Base-by-base conservation (phyloP, 495 filamentous ascomycete species). In the Xylaria venustula region DNA sequence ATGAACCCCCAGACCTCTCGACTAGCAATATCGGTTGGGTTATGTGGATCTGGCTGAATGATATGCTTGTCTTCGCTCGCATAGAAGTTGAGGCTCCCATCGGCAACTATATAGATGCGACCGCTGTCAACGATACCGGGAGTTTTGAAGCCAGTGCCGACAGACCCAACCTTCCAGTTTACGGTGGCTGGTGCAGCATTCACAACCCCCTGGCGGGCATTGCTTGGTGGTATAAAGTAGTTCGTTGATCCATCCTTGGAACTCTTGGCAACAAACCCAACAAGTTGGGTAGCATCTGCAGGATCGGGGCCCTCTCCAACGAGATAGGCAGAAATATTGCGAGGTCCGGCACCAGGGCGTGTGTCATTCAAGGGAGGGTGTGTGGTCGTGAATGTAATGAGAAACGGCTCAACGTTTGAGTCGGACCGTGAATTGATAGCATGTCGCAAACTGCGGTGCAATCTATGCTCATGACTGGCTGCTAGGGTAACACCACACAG, bases 21-120 rank as follows among this genome's bases (percentile, higher is more conserved):
- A 60, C 81, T 79, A 59, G 87, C 87, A 0, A 83, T 72, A 59
- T 89, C 86, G 0, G 75, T 71, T 1, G 78, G 76, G 59, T 88
- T 89, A 23, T 57, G 44, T 1, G 60, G 60, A 23, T 61, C 58
- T 1, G 58, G 58, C 0, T 61, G 49, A 17, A 61, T 41, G 26
- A 61, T 61, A 1, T 12, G 3, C 0, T 25, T 17, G 8, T 40
- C 40, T 12, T 41, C 14, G 22, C 22, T 45, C 1, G 40, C 17
- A 20, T 26, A 61, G 30, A 61, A 61, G 11, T 61, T 28, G 40
- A 61, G 50, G 30, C 40, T 2, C 0, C 50, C 58, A 19, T 61
- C 34, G 20, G 14, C 37, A 40, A 41, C 40, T 12, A 61, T 12
- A 36, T 61, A 61, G 1, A 61, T 54, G 11, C 58, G 58, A 8